Evolutionary conservation across 2,329 filamentous ascomycete genomes (phyloP).

Genomic region (Pseudogymnoascus pannorum): DNA sequence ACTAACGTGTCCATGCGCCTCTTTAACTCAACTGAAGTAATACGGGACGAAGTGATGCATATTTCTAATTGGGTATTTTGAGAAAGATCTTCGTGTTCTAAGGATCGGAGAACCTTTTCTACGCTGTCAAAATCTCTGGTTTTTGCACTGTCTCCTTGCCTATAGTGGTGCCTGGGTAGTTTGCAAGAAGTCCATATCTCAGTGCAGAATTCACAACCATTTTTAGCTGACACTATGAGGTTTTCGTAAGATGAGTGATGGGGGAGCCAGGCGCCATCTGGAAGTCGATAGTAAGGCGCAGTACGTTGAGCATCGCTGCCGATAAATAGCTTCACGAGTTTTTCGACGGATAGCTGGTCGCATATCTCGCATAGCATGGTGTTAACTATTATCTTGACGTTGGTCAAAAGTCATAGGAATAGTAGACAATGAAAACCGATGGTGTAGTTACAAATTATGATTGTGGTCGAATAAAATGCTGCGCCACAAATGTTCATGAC

Average conservation of each 20-base stretch:
- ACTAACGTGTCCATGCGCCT: not conserved
- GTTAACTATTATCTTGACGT: not conserved
- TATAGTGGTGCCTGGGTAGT: not conserved
- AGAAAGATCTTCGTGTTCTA: not conserved
- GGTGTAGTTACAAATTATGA: not conserved
- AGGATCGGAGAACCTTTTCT: not conserved
- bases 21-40: not conserved
- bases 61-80: not conserved
- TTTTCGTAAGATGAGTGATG: not conserved
- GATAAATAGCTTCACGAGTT: not conserved
- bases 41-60: not conserved
- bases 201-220: not conserved
- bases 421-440: not conserved
- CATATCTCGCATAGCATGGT: conserved; percentile 2
- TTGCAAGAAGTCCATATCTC: not conserved
- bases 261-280: not conserved
- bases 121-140: not conserved
- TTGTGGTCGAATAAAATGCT: not conserved
- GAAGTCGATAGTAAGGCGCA: not conserved
- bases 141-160: not conserved
- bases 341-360: not conserved
- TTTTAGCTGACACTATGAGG: not conserved
- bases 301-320: not conserved
- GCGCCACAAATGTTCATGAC: not conserved
- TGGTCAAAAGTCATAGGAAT: not conserved